These are phyloP conservation scores for Salvia rosmarinus DNA, from an alignment of 257 asterid species.

Conservation along the genomic window DNA sequence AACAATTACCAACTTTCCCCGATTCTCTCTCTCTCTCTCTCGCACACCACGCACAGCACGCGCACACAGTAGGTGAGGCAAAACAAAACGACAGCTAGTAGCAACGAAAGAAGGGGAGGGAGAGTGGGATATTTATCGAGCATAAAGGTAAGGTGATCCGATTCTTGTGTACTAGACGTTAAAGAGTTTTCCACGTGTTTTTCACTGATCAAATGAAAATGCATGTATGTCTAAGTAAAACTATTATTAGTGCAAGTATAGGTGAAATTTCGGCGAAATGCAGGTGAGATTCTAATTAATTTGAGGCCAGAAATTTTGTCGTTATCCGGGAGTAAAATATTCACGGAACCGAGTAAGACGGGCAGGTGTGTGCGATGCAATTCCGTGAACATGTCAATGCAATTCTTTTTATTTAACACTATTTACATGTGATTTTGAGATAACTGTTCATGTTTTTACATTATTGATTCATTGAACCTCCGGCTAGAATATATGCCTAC, in stretches of 20 bases:
- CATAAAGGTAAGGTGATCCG: conserved; percentile 54
- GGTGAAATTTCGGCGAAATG: conserved; percentile 43
- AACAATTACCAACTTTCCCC: conserved; percentile 11
- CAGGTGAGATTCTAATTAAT: conserved; percentile 32
- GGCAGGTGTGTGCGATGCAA: neutral
- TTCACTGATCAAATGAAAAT: neutral
- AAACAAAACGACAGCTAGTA: neutral
- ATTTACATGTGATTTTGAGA: no score
- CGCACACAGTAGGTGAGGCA: conserved; percentile 9
- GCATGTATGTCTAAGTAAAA: neutral
- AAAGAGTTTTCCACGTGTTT: neutral
- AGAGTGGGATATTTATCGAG: conserved; percentile 51
- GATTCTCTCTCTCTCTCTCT: conserved; percentile 27
- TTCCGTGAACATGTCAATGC: neutral
- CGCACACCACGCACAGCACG: neutral
- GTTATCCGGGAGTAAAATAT: conserved; percentile 9
- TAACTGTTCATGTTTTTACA: no score
- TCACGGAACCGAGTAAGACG: conserved; percentile 33
- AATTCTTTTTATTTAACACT: neutral
- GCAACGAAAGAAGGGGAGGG: conserved; percentile 1
- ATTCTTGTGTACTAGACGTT: conserved; percentile 48
- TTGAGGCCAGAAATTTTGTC: conserved; percentile 20
- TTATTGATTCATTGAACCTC: no score
- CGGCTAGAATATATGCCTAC: no score
- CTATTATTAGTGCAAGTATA: conserved; percentile 26